Evolutionary conservation across 495 filamentous ascomycete species (phyloP).

Genomic region (Clavariopsis aquatica): DNA sequence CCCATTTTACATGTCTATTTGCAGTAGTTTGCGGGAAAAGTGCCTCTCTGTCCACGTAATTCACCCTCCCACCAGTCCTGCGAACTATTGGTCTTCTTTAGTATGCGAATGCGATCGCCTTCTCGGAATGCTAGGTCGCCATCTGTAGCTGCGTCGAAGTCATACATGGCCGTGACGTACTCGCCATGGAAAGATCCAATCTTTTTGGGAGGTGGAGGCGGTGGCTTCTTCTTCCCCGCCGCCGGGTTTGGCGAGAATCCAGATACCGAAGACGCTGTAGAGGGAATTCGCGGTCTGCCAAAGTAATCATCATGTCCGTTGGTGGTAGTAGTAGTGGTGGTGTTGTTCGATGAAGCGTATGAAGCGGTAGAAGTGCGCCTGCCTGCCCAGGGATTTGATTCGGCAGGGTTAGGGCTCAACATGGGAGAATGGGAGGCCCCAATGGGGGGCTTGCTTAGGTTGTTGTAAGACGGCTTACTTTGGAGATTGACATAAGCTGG

Average conservation of each 20-base stretch:
- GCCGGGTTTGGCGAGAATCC: constrained; percentile 42
- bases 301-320: constrained; percentile 38
- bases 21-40: constrained; percentile 87
- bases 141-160: constrained; percentile 68
- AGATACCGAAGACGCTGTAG: constrained; percentile 11
- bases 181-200: constrained; percentile 51
- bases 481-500: constrained; percentile 6
- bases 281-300: constrained; percentile 23
- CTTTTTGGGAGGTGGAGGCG: constrained; percentile 72
- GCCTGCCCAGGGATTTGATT: constrained; percentile 8
- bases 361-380: constrained; percentile 27
- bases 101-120: constrained; percentile 80
- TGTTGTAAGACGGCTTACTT: constrained; percentile 30
- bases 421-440: constrained; percentile 30
- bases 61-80: constrained; percentile 98
- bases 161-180: constrained; percentile 79
- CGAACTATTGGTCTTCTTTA: constrained; percentile 79
- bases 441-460: constrained; percentile 30
- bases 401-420: constrained; percentile 10
- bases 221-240: constrained; percentile 61
- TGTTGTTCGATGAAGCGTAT: constrained; percentile 17
- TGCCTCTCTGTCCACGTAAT: constrained; percentile 68
- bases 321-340: constrained; percentile 1
- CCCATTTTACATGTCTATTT: constrained; percentile 14
- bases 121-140: constrained; percentile 82